A percentile compares a stretch with the other conserved stretches of the same genome.
phyloP scores from a whole-genome alignment of 345 rosid genomes.

The Arabidopsis thaliana region TAIR10.1 NC_003076.8:19060001-19060500 shows the following conservation, averaged over 20 bases:
- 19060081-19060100: constrained; percentile 2
- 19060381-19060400: not conserved
- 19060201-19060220: too few relatives aligned
- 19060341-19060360: not conserved
- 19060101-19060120: not conserved
- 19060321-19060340: constrained; percentile 33
- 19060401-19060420: not conserved
- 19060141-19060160: not conserved
- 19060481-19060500: too few relatives aligned
- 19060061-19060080: constrained; percentile 10
- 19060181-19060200: not conserved
- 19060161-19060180: not conserved
- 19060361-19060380: not conserved
- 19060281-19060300: not conserved
- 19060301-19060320: not conserved
- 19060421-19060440: not conserved
- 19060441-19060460: not conserved
- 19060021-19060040: constrained; percentile 23
- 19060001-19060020: constrained; percentile 39
- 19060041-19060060: constrained; percentile 3
- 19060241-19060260: too few relatives aligned
- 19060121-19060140: not conserved
- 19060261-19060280: not conserved
- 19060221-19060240: too few relatives aligned
- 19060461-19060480: not conserved